Base-by-base conservation (phyloP, 805 yeast species). In the Starmerella tilneyi region DNA sequence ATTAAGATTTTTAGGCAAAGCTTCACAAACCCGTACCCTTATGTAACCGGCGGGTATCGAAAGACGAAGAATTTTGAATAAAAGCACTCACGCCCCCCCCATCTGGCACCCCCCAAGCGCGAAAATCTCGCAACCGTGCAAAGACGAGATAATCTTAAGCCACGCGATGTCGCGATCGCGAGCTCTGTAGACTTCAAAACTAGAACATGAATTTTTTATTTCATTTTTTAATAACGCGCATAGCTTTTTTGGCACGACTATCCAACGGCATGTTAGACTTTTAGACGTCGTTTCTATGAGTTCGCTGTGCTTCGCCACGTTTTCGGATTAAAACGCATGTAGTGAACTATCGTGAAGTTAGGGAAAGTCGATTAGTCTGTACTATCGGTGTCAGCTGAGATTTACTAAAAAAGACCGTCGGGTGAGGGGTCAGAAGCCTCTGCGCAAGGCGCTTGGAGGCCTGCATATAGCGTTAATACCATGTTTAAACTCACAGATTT, bases 301-400 rank as follows among this genome's bases (percentile, higher is more conserved):
- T n/a, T n/a, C n/a, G n/a, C n/a, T n/a, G n/a, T n/a, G 27, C 27
- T 9, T 9, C 27, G 11, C 27, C 37, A 33, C 37, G 26, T 33
- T 33, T 5, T 33, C 27, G 37, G 37, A 33, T 33, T 33, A 33
- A 33, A 33, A 24, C 26, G 30, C 40, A 16, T 15, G 9, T 4
- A 9, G 33, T n/a, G 33, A 6, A 5, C 15, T 30, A 36, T 36
- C 40, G 40, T 36, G 40, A 36, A 36, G 30, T 24, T 36, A 36
- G 40, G 40, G 40, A 36, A 36, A 23, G 15, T 36, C 24, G 40
- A 36, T 36, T 36, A 36, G 40, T 36, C 16, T 16, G 28, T 22
- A 34, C 15, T 15, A 32, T 9, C 9, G 16, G 21, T 23, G 40
- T 36, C 40, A 36, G 40, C 40, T 36, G 40, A 36, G 40, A 3